These are phyloP conservation scores for Chrysophaeum taylorii DNA, from an alignment of 352 stramenopile species.

Conservation along the genomic window DNA sequence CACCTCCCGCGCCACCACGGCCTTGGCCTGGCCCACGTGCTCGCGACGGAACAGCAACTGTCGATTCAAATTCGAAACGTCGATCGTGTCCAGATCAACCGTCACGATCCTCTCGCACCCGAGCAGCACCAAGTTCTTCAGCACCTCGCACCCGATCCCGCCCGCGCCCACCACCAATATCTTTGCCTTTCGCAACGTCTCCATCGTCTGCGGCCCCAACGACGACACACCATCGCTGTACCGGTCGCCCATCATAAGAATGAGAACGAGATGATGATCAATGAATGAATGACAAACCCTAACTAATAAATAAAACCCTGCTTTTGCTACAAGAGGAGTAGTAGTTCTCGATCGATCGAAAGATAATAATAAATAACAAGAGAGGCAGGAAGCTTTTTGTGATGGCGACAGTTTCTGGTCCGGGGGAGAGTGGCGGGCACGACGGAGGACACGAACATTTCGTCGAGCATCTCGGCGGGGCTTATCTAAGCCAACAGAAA, in stretches of 20 bases:
- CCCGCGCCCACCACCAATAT: conserved; percentile 72
- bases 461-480: too few species aligned
- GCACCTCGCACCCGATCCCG: conserved; percentile 96
- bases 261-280: too few species aligned
- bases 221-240: not conserved
- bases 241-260: not conserved
- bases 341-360: too few species aligned
- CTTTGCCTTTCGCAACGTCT: conserved; percentile 29
- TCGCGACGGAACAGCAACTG: conserved; percentile 97
- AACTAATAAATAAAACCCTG: too few species aligned
- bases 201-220: not conserved
- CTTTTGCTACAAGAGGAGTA: too few species aligned
- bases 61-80: conserved; percentile 99
- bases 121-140: conserved; percentile 97
- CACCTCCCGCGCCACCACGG: conserved; percentile 48
- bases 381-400: too few species aligned
- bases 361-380: too few species aligned
- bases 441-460: too few species aligned
- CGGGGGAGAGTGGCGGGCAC: too few species aligned
- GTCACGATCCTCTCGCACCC: conserved; percentile 74
- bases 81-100: conserved; percentile 99
- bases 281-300: too few species aligned
- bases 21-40: conserved; percentile 95
- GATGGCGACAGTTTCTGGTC: too few species aligned
- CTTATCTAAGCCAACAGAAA: too few species aligned